These are phyloP conservation scores for Fragosphaeria purpurea DNA, from an alignment of 2,329 filamentous ascomycete genomes.

Conservation along the genomic window DNA sequence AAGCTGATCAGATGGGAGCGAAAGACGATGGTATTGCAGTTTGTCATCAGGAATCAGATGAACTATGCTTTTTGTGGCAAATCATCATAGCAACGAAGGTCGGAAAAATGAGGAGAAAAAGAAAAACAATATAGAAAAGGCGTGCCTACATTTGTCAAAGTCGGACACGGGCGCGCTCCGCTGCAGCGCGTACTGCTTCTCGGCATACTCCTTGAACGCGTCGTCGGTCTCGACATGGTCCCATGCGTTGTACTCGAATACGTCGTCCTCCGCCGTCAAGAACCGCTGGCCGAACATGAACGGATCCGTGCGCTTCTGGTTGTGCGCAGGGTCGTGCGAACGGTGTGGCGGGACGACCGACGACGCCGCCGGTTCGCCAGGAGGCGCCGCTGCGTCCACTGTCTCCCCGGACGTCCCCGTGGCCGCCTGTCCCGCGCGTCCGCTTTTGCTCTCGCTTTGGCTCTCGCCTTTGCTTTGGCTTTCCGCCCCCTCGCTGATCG, in stretches of 20 bases:
- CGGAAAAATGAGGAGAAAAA: not conserved
- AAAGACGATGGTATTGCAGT: constrained; percentile 50
- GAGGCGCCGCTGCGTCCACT: not conserved
- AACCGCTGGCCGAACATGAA: constrained; percentile 92
- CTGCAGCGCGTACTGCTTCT: constrained; percentile 76
- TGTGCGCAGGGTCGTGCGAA: constrained; percentile 61
- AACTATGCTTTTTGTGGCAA: constrained; percentile 58
- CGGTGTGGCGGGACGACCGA: constrained; percentile 44
- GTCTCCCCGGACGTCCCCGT: too few species aligned
- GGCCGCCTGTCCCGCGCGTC: not conserved
- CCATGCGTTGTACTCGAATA: constrained; percentile 98
- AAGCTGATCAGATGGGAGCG: constrained; percentile 58
- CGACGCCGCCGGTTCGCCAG: not conserved
- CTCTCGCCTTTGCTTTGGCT: not conserved
- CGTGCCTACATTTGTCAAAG: constrained; percentile 69
- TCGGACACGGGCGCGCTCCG: constrained; percentile 79
- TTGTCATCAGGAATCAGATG: constrained; percentile 62
- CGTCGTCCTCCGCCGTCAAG: constrained; percentile 74
- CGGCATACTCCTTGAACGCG: constrained; percentile 74
- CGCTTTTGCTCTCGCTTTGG: not conserved
- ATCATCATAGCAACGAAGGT: constrained; percentile 27
- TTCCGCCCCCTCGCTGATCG: constrained; percentile 3
- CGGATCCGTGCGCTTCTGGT: constrained; percentile 79
- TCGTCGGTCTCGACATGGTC: constrained; percentile 94
- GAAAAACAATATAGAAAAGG: constrained; percentile 1